A percentile compares a stretch with the other conserved stretches of the same genome.
Evolutionary conservation across 129 eudicot genomes (phyloP).

Genomic region (Helianthus tuberosus): DNA sequence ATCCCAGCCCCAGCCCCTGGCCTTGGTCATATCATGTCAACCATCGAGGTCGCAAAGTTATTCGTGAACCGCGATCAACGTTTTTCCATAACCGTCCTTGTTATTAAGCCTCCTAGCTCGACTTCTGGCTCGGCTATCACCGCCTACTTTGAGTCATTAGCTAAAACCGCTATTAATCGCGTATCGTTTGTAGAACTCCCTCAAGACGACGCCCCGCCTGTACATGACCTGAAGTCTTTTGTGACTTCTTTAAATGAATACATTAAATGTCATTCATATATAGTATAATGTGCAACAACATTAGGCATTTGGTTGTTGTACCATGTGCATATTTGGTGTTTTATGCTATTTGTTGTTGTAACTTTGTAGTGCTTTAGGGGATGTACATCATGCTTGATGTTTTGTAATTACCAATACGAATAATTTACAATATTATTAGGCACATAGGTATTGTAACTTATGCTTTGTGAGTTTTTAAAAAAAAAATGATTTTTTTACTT

Average conservation of each 20-base stretch:
- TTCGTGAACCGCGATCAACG: constrained; percentile 28
- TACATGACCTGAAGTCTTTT: neutral
- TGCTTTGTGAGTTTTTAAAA: no score
- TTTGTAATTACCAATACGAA: no score
- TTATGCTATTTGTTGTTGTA: no score
- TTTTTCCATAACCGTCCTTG: constrained; percentile 26
- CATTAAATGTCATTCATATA: constrained; percentile 30
- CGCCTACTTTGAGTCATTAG: neutral
- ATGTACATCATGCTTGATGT: no score
- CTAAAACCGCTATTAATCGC: neutral
- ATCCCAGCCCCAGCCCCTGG: constrained; percentile 51
- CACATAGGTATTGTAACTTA: no score
- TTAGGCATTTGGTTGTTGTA: no score
- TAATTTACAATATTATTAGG: no score
- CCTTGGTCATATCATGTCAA: constrained; percentile 42
- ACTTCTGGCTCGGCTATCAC: neutral
- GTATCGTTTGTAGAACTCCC: constrained; percentile 32
- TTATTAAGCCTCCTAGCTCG: constrained; percentile 6
- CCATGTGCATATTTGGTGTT: no score
- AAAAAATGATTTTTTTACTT: no score
- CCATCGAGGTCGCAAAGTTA: constrained; percentile 44
- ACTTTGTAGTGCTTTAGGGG: no score
- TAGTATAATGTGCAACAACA: no score
- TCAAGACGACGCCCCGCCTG: constrained; percentile 20
- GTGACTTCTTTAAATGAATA: neutral